These are phyloP conservation scores for Saccharomyces hybrid DNA, from an alignment of 1,139 yeast species.

Conservation along the genomic window DNA sequence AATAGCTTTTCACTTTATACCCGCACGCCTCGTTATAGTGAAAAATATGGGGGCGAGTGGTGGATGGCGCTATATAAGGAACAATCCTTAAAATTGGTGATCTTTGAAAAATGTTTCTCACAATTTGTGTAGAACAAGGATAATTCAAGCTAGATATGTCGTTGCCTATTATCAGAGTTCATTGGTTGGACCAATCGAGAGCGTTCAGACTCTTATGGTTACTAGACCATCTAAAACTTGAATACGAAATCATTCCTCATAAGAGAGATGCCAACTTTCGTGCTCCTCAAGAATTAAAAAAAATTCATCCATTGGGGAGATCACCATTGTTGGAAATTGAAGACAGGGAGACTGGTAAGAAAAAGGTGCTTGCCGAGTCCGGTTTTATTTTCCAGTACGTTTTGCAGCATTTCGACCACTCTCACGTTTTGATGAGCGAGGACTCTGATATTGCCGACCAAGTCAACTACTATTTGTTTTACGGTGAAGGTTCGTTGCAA, in stretches of 20 bases:
- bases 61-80: background rate
- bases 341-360: conserved; percentile 34
- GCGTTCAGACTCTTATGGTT: conserved; percentile 50
- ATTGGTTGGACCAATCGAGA: conserved; percentile 47
- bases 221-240: conserved; percentile 44
- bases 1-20: background rate
- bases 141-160: too few relatives aligned
- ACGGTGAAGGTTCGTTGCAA: conserved; percentile 52
- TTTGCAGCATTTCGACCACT: conserved; percentile 37
- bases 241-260: conserved; percentile 46
- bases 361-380: conserved; percentile 38
- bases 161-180: conserved; percentile 22
- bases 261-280: conserved; percentile 38
- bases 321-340: conserved; percentile 49
- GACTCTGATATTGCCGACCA: conserved; percentile 34
- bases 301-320: conserved; percentile 52
- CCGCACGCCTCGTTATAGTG: background rate
- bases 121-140: background rate
- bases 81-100: background rate
- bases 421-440: conserved; percentile 29
- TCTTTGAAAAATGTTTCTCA: background rate
- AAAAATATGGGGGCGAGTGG: conserved; percentile 24
- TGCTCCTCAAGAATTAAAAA: conserved; percentile 40
- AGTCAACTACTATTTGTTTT: conserved; percentile 48
- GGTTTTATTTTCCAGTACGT: conserved; percentile 44